phyloP scores from a whole-genome alignment of 768 basidiomycete species.

The Amanita pallidorosea region DNA sequence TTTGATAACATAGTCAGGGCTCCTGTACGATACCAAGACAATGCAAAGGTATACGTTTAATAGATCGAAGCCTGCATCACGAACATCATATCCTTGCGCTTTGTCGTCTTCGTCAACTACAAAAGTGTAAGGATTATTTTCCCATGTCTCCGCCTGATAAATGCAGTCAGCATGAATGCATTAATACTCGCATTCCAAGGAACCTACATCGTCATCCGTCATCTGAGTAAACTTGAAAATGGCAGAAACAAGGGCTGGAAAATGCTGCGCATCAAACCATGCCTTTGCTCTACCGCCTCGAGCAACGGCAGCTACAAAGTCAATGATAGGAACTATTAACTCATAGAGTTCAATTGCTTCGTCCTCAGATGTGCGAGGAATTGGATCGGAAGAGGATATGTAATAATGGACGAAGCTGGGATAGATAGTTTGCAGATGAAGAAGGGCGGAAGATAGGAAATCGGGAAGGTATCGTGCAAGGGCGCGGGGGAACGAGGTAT shows the following conservation, averaged over 20 bases:
- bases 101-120: slow-evolving; percentile 95
- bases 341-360: slow-evolving; percentile 66
- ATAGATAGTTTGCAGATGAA: slow-evolving; percentile 48
- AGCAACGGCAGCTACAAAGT: slow-evolving; percentile 61
- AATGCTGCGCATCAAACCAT: slow-evolving; percentile 48
- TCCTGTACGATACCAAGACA: not conserved
- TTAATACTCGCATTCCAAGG: not conserved
- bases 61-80: slow-evolving; percentile 80
- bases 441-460: slow-evolving; percentile 46
- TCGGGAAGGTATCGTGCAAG: slow-evolving; percentile 52
- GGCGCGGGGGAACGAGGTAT: slow-evolving; percentile 72
- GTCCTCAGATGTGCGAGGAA: slow-evolving; percentile 65
- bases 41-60: slow-evolving; percentile 43
- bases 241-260: slow-evolving; percentile 37
- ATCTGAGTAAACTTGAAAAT: slow-evolving; percentile 75
- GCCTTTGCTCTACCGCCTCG: slow-evolving; percentile 54
- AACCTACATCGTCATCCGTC: slow-evolving; percentile 76
- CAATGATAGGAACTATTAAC: slow-evolving; percentile 69
- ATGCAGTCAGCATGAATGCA: slow-evolving; percentile 2
- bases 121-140: slow-evolving; percentile 81
- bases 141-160: slow-evolving; percentile 85
- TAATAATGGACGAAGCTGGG: slow-evolving; percentile 55
- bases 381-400: slow-evolving; percentile 39
- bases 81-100: slow-evolving; percentile 66
- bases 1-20: slow-evolving; percentile 13